Percentiles rank a stretch among this genome's conserved stretches.
Evolutionary conservation across 2,329 filamentous ascomycete genomes (phyloP).

Genomic region (Cercospora nicotianae): DNA sequence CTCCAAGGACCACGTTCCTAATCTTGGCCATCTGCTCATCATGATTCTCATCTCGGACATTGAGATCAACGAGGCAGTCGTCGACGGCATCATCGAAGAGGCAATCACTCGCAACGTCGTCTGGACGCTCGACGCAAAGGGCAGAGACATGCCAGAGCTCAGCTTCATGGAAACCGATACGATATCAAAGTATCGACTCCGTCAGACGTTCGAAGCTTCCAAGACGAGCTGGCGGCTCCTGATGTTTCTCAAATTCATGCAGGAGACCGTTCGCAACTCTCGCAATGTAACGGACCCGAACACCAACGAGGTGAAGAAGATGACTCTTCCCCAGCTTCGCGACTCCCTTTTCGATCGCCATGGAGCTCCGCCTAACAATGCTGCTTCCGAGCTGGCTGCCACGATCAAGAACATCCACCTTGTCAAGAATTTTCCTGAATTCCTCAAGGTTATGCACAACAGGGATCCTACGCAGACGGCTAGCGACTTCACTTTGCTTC

Average conservation of each 20-base stretch:
- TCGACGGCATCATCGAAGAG: constrained; percentile 28
- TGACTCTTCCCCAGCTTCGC: constrained; percentile 19
- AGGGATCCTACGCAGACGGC: constrained; percentile 5
- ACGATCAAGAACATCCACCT: constrained; percentile 26
- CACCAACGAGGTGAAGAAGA: constrained; percentile 5
- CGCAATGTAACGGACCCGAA: constrained; percentile 7
- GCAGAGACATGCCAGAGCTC: constrained; percentile 23
- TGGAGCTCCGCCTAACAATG: constrained; percentile 26
- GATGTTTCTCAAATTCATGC: constrained; percentile 31
- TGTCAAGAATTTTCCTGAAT: constrained; percentile 23
- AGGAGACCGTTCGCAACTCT: constrained; percentile 17
- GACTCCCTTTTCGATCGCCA: constrained; percentile 27
- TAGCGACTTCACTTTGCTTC: constrained; percentile 20
- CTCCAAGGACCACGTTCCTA: constrained; percentile 24
- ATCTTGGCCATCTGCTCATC: constrained; percentile 29
- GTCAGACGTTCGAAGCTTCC: constrained; percentile 26
- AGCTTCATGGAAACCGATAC: constrained; percentile 27
- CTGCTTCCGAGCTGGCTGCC: constrained; percentile 23
- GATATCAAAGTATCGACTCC: constrained; percentile 24
- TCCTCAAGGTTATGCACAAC: constrained; percentile 25
- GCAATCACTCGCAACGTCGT: constrained; percentile 31
- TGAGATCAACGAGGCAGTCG: constrained; percentile 22
- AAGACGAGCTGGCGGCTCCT: constrained; percentile 27
- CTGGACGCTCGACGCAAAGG: constrained; percentile 28
- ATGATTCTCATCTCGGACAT: constrained; percentile 25